Evolutionary conservation across 148 eudicot genomes (phyloP), one percentile per base, ranked within the genome.

Genomic region (Polygonum maritimum): DNA sequence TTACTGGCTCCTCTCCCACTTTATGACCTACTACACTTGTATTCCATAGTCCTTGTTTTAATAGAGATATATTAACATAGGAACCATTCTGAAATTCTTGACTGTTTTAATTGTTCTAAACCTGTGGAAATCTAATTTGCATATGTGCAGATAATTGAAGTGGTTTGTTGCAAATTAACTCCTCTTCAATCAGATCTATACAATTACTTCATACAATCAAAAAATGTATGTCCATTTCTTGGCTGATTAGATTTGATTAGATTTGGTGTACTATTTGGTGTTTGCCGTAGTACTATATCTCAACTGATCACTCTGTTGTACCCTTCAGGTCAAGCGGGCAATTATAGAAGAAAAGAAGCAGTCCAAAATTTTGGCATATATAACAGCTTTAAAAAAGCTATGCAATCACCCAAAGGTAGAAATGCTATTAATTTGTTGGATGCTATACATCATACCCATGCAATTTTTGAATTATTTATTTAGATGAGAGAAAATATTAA

Each of bases 371-470:
- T 82, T 96, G 85, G 97, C 98, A 76, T 96, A 89, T 67, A 96
- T 96, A 81, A 96, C 99, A 76, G 98, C 90, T 76, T 88, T 96
- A 45, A 96, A 96, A 89, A 96, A 96, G 89, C 98, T 96, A 70
- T 96, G 99, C 92, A 96, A 96, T 80, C 99, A 96, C 78, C 99
- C 99, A 58, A 96, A 96, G 99, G 99, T 96, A 88, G 45, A 67
- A 5, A 35, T 67, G 40, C 44, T 67, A 11, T 67, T 67, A 67
- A 14, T 67, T 67, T 5, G 45, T 16, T 41, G 69, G 71, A 67
- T 16, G 44, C 44, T 35, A 36, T 38, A 35, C 36, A 9, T 60
- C 14, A 4, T 21, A 21, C 21, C 35, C 35, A 3, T 60, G 38
- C 36, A 3, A 3, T 26, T 31, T 52, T 54, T 54, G 10, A 54